Conservation (phyloP, 83 land plant genomes). For the Picea abies region DNA sequence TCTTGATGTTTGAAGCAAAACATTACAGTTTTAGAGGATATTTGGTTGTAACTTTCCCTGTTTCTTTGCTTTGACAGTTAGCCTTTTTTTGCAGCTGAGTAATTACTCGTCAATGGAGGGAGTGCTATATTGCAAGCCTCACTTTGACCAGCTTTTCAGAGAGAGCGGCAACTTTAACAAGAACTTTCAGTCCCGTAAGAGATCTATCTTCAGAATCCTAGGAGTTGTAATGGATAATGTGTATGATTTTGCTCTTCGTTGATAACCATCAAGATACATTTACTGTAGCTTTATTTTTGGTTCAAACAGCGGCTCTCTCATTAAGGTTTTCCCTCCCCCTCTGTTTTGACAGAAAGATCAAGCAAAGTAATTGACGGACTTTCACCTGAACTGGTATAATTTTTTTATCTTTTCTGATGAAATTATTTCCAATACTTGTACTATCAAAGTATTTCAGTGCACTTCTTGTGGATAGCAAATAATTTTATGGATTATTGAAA, state of each 20-base stretch:
- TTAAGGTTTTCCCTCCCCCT: background rate
- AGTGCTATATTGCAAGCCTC: conserved; percentile 73
- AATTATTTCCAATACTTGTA: background rate
- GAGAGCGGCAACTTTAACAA: conserved; percentile 71
- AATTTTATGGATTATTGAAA: background rate
- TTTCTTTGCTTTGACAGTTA: background rate
- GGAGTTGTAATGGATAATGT: background rate
- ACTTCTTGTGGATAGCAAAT: background rate
- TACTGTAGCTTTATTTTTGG: background rate
- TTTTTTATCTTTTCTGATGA: background rate
- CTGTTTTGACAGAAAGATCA: conserved; percentile 13
- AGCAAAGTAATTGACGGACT: background rate
- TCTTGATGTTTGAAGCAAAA: background rate
- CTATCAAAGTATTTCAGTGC: background rate
- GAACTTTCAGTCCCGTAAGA: conserved; percentile 57
- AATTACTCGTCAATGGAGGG: conserved; percentile 81
- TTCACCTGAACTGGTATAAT: background rate
- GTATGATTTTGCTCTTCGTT: background rate
- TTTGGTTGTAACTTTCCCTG: conserved; percentile 4
- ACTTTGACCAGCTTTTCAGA: conserved; percentile 81
- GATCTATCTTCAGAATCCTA: background rate
- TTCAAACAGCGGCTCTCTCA: background rate
- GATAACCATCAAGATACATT: background rate
- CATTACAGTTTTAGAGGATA: background rate
- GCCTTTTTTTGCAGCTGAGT: conserved; percentile 51